Percentiles rank a stretch among this genome's conserved stretches.
These are phyloP conservation scores for Balakata baccata DNA, from an alignment of 345 rosid species.

Conservation along the genomic window DNA sequence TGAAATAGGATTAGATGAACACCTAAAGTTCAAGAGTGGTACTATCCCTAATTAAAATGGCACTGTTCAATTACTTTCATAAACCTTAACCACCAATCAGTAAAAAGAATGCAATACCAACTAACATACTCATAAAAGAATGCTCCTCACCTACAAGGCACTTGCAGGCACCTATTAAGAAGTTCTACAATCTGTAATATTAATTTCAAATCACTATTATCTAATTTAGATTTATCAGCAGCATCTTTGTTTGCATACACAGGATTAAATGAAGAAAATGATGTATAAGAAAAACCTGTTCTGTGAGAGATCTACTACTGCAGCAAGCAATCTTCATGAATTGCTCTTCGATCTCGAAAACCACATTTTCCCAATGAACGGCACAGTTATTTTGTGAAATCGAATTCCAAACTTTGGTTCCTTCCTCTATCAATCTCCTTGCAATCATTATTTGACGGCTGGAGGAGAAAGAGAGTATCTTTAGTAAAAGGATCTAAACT, in stretches of 20 bases:
- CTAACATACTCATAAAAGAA: not conserved
- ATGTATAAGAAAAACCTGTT: constrained; percentile 50
- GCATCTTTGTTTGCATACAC: not conserved
- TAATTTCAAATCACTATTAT: not conserved
- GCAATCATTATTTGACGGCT: constrained; percentile 76
- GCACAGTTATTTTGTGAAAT: constrained; percentile 58
- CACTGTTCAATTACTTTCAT: not conserved
- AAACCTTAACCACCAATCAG: not conserved
- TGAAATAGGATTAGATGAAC: not conserved
- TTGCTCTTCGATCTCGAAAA: constrained; percentile 75
- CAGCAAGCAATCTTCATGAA: constrained; percentile 76
- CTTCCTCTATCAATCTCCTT: constrained; percentile 82
- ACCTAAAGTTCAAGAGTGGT: not conserved
- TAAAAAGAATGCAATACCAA: not conserved
- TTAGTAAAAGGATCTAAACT: constrained; percentile 1
- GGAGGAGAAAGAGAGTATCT: constrained; percentile 13
- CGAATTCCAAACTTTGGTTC: constrained; percentile 75
- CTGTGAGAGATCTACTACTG: constrained; percentile 65
- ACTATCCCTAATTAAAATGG: not conserved
- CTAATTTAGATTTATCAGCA: not conserved
- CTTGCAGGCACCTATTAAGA: not conserved
- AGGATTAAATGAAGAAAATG: not conserved
- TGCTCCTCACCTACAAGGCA: not conserved
- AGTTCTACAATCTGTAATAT: not conserved
- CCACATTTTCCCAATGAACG: constrained; percentile 72